Conservation (phyloP, 768 basidiomycete genomes). For the Boletellus emodensis region DNA sequence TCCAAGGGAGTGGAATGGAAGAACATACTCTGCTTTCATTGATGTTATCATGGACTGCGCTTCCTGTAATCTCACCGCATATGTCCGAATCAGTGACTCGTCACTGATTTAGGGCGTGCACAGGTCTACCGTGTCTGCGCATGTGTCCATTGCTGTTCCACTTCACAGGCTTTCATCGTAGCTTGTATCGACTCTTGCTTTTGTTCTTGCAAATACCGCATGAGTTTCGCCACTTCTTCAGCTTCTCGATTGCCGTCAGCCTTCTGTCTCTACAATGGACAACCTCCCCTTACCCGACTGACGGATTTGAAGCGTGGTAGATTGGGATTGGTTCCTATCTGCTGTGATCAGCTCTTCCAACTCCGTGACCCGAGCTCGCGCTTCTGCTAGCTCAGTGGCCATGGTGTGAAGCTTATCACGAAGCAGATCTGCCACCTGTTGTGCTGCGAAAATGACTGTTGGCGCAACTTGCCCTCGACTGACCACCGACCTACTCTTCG, state of each 20-base stretch:
- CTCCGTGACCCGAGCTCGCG: conserved; percentile 36
- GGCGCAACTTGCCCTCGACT: not conserved
- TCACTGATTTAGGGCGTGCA: not conserved
- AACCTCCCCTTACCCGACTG: conserved; percentile 22
- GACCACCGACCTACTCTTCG: conserved; percentile 26
- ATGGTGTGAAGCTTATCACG: conserved; percentile 43
- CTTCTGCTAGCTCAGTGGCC: conserved; percentile 41
- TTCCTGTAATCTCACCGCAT: conserved; percentile 23
- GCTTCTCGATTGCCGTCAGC: conserved; percentile 16
- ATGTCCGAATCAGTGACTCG: conserved; percentile 9
- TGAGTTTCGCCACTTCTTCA: conserved; percentile 22
- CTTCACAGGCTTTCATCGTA: conserved; percentile 19
- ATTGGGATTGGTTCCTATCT: conserved; percentile 23
- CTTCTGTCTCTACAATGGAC: not conserved
- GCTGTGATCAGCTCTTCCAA: conserved; percentile 28
- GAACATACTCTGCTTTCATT: conserved; percentile 29
- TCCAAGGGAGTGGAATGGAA: conserved; percentile 20
- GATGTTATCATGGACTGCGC: conserved; percentile 22
- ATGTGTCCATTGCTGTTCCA: conserved; percentile 25
- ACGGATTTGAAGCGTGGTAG: conserved; percentile 18
- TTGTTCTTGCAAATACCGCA: conserved; percentile 25
- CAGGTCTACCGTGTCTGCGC: conserved; percentile 19
- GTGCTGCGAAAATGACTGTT: conserved; percentile 31
- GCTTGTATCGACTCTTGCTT: conserved; percentile 26
- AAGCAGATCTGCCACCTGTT: conserved; percentile 46